Base-by-base conservation (phyloP, 2,329 filamentous ascomycete genomes). In the Metarhizium brunneum region DNA sequence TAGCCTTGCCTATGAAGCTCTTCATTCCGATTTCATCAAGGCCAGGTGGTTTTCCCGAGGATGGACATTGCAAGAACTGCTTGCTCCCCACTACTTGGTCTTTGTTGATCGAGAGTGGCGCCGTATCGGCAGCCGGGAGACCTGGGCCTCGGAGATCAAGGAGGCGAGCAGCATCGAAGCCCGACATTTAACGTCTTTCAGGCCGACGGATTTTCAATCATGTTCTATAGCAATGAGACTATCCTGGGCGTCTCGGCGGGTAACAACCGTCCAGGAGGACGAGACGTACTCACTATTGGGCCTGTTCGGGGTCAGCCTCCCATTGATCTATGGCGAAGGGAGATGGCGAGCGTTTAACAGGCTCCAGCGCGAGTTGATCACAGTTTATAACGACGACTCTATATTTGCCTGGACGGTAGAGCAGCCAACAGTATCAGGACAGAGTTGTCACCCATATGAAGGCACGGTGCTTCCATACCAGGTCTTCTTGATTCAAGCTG, bases 321-420 rank as follows among this genome's bases (percentile, higher is more conserved):
- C 64, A 1, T 56, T 68, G 18, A 56, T 66, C 1, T 68, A 68
- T 40, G 66, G 65, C 8, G 68, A 69, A 40, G 53, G 64, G 1
- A 20, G 61, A 3, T 47, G 47, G 1, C 49, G 53, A 35, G 63
- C 64, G 3, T 68, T 67, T 35, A 25, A 55, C 13, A 55, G 65
- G 8, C 52, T 68, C 0, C 65, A 67, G 25, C 57, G 64, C 4
- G 63, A 66, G 32, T 64, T 68, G 18, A 45, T 62, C 4, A 54
- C 53, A 4, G 10, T 52, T 1, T 54, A 54, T 1, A 18, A 57
- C 2, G 61, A 62, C 25, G 49, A 57, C 18, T 58, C 60, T 2
- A 58, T 63, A 4, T 50, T 63, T 48, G 60, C 60, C 2, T 61
- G 59, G 59, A 25, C 25, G 25, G 25, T 25, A 25, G 25, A 4